A percentile compares a stretch with the other conserved stretches of the same genome.
These are phyloP conservation scores for Cnidoscolus chayamansa DNA, from an alignment of 441 rosid species.

Conservation along the genomic window DNA sequence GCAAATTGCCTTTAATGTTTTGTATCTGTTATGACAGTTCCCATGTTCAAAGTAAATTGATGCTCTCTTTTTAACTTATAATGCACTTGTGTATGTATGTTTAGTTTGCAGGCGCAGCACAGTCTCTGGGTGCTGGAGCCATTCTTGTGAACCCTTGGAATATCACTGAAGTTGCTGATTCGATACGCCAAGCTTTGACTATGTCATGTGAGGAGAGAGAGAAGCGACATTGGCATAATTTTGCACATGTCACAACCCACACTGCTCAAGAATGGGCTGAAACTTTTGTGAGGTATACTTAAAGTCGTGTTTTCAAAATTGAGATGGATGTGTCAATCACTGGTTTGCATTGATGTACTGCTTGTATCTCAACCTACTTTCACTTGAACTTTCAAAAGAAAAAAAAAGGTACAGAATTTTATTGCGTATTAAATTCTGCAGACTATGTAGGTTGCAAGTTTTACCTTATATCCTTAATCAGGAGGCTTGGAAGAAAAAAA, in stretches of 20 bases:
- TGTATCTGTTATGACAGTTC: neutral
- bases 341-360: slow-evolving; percentile 2
- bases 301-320: slow-evolving; percentile 3
- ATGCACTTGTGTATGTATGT: slow-evolving; percentile 17
- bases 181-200: slow-evolving; percentile 79
- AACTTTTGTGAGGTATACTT: slow-evolving; percentile 84
- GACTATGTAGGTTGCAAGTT: neutral
- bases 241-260: slow-evolving; percentile 69
- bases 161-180: slow-evolving; percentile 96
- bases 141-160: slow-evolving; percentile 99
- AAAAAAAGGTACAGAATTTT: neutral
- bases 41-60: neutral
- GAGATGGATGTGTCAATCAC: neutral
- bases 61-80: slow-evolving; percentile 3
- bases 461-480: neutral
- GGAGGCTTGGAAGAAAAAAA: neutral
- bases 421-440: neutral
- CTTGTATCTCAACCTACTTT: neutral
- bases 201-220: slow-evolving; percentile 87
- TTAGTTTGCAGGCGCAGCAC: slow-evolving; percentile 99
- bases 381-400: neutral
- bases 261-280: slow-evolving; percentile 99
- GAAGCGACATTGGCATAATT: slow-evolving; percentile 84
- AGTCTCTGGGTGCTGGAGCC: slow-evolving; percentile 99
- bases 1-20: neutral